phyloP scores from a whole-genome alignment of 495 filamentous ascomycete genomes.

The Haplographium delicatum region DNA sequence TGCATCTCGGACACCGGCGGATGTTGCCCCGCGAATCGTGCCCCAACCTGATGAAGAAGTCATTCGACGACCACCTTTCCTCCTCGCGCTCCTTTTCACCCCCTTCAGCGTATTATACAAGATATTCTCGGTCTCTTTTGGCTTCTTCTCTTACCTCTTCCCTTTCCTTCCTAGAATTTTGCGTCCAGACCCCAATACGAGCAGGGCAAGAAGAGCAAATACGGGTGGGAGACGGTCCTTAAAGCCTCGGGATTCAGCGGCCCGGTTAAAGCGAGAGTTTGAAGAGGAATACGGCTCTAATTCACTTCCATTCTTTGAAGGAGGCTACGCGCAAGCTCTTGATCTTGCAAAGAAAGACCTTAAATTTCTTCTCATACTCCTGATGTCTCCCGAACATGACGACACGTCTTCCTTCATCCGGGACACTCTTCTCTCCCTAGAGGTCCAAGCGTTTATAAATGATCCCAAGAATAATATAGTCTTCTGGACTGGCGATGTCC shows the following conservation, averaged over 20 bases:
- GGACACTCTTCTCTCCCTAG: conserved; percentile 71
- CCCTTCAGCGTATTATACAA: conserved; percentile 76
- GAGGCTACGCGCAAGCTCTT: conserved; percentile 82
- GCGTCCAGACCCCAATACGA: conserved; percentile 20
- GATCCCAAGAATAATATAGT: conserved; percentile 69
- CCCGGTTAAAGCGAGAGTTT: conserved; percentile 84
- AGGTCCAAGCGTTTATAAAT: conserved; percentile 67
- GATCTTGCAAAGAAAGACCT: conserved; percentile 87
- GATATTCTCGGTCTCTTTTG: conserved; percentile 55
- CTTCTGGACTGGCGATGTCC: conserved; percentile 86
- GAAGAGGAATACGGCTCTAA: conserved; percentile 83
- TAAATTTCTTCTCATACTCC: conserved; percentile 79
- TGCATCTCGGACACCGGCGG: conserved; percentile 36
- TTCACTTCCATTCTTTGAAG: conserved; percentile 69
- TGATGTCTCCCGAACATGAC: conserved; percentile 89
- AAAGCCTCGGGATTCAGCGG: conserved; percentile 79
- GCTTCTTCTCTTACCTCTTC: conserved; percentile 65
- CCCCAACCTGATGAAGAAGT: conserved; percentile 63
- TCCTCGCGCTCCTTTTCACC: conserved; percentile 71
- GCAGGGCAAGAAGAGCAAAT: conserved; percentile 47
- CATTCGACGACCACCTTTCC: conserved; percentile 60
- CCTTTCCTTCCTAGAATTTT: conserved; percentile 80
- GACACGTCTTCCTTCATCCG: conserved; percentile 79
- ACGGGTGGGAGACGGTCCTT: conserved; percentile 66
- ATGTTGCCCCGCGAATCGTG: conserved; percentile 74